Evolutionary conservation across 1,284 basidiomycete genomes (phyloP), one percentile per base, ranked within the genome.

Genomic region (Leccinum subrobustum): DNA sequence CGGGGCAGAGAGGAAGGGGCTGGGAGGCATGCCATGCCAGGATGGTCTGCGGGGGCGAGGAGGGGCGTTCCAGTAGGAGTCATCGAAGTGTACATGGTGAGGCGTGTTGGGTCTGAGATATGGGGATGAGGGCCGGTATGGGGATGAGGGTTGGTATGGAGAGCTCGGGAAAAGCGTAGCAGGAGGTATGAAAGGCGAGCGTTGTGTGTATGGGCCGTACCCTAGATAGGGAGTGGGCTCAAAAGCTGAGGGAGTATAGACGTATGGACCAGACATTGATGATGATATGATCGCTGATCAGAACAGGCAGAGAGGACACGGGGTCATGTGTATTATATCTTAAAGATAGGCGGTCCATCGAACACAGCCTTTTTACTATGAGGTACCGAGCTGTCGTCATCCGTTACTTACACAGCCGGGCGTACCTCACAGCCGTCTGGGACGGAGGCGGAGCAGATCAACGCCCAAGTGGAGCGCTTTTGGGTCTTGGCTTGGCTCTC

Each of bases 181-280:
- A 37, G 74, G 73, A 1, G 79, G 78, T 47, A 80, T 75, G 64
- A 79, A 81, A 1, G 80, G 81, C 1, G 78, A 75, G 16, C 72
- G 73, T 33, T 70, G 64, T n/a, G 65, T 64, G 57, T 72, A 73
- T 0, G 67, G 0, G n/a, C 72, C 64, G 23, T 70, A 70, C 23
- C 69, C 65, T 61, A 73, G 70, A 58, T 61, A 67, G 0, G 73
- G 72, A 12, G 76, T 68, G 33, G 69, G 68, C 57, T 75, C 65
- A 52, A 65, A 75, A 23, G 72, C 31, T 8, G 59, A 42, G 51
- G 77, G 77, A 1, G 71, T 72, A 53, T 76, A 81, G 33, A 78
- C 64, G 64, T 73, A 81, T 59, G 80, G 78, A 14, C 54, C 68
- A 33, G 77, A 73, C 79, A 81, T 81, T 25, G 20, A n/a, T 44